These are phyloP conservation scores for Penicillium aurantiogriseum DNA, from an alignment of 2,329 filamentous ascomycete genomes.

Conservation along the genomic window DNA sequence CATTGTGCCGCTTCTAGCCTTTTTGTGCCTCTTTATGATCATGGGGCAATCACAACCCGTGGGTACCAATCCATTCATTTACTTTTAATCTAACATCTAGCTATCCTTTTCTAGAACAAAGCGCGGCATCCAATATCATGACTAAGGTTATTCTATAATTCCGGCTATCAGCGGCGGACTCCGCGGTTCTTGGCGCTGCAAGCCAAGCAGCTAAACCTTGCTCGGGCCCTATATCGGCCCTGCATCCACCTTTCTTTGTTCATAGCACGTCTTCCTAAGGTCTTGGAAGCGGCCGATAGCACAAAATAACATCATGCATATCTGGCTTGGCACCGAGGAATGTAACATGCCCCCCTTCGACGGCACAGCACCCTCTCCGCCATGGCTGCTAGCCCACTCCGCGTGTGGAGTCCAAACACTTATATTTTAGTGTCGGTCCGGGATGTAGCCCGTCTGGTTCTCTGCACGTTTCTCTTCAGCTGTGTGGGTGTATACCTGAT, in stretches of 20 bases:
- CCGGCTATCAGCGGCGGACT: slow-evolving; percentile 16
- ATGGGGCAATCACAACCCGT: not conserved
- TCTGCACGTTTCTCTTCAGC: slow-evolving; percentile 4
- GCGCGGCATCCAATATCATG: not conserved
- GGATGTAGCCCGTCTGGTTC: not conserved
- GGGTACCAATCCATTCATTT: not conserved
- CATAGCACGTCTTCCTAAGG: not conserved
- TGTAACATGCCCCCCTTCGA: slow-evolving; percentile 18
- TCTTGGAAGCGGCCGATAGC: not conserved
- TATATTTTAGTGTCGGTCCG: not conserved
- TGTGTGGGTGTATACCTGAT: slow-evolving; percentile 6
- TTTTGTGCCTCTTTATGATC: not conserved
- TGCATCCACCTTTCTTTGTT: slow-evolving; percentile 6
- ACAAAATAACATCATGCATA: slow-evolving; percentile 11
- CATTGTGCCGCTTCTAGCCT: not conserved
- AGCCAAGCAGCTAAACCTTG: slow-evolving; percentile 13
- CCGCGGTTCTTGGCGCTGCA: slow-evolving; percentile 23
- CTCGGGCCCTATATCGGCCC: not conserved
- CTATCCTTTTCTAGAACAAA: not conserved
- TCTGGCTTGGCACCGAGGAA: slow-evolving; percentile 18
- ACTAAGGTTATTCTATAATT: not conserved
- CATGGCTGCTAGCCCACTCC: not conserved
- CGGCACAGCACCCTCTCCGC: slow-evolving; percentile 4
- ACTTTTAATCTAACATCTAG: not conserved
- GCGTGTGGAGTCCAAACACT: not conserved